Conservation (phyloP, 2,329 filamentous ascomycete genomes). For the Pyrenochaeta sp. region DNA sequence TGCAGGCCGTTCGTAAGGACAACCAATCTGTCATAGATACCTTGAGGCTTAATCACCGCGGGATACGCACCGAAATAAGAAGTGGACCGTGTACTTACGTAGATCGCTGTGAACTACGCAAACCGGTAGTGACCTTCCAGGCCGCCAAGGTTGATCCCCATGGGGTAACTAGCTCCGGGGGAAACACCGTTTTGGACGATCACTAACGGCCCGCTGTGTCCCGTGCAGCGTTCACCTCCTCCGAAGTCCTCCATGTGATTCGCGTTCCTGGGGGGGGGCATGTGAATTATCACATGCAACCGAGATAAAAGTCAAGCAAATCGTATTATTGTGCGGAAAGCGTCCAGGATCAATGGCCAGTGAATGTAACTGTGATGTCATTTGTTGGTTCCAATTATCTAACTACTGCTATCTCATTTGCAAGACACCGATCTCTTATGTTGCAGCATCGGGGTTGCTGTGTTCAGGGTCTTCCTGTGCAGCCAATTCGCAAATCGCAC, state of each 20-base stretch:
- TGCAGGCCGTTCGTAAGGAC: too few relatives aligned
- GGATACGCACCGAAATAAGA: too few relatives aligned
- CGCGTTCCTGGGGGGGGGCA: neutral
- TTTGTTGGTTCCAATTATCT: too few relatives aligned
- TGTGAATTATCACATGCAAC: conserved; percentile 22
- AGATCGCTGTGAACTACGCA: neutral
- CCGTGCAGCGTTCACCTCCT: conserved; percentile 4
- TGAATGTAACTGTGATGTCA: too few relatives aligned
- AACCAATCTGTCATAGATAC: neutral
- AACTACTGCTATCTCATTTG: too few relatives aligned
- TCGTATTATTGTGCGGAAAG: too few relatives aligned
- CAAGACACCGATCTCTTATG: too few relatives aligned
- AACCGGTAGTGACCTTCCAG: conserved; percentile 8
- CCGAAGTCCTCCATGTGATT: conserved; percentile 1
- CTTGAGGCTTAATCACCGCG: neutral
- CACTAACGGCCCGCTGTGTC: conserved; percentile 13
- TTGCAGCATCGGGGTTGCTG: too few relatives aligned
- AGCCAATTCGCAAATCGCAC: conserved; percentile 61
- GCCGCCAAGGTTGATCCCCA: conserved; percentile 9
- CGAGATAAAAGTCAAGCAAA: too few relatives aligned
- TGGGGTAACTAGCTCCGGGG: conserved; percentile 19
- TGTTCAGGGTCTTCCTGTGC: conserved; percentile 57
- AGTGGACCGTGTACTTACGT: neutral
- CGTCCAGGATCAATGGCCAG: too few relatives aligned
- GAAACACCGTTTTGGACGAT: conserved; percentile 16